Evolutionary conservation across 331 rosid genomes (phyloP).

Genomic region (Cucumis variabilis): DNA sequence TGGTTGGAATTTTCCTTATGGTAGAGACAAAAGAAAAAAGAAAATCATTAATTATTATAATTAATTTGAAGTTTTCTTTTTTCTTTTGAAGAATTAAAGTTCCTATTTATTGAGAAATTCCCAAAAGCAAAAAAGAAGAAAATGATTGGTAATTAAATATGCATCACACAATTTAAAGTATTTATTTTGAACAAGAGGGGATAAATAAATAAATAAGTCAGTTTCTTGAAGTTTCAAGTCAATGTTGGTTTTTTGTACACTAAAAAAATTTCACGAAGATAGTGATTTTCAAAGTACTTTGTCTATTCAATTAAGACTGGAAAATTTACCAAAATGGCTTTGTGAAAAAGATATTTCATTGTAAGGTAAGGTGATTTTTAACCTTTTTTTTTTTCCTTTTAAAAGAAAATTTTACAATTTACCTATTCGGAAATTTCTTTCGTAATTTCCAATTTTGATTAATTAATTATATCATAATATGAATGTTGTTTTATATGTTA

Average conservation of each 20-base stretch:
- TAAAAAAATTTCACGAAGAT: not conserved
- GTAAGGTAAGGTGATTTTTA: not conserved
- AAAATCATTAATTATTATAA: no score
- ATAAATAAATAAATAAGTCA: not conserved
- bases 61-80: no score
- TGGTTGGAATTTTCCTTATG: no score
- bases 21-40: no score
- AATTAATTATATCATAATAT: no score
- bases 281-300: not conserved
- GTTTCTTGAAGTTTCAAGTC: not conserved
- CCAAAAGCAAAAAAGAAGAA: not conserved
- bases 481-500: no score
- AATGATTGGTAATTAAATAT: constrained; percentile 11
- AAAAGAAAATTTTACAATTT: not conserved
- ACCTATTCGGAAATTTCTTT: no score
- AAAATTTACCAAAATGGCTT: not conserved
- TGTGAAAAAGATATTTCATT: not conserved
- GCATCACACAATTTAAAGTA: not conserved
- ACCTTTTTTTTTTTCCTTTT: not conserved
- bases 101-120: no score
- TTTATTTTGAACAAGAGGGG: not conserved
- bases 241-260: not conserved
- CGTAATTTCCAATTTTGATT: no score
- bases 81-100: no score
- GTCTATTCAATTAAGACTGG: not conserved